Evolutionary conservation across 164 flowering plant species (phyloP).

Genomic region (Magnolia changhungtana): DNA sequence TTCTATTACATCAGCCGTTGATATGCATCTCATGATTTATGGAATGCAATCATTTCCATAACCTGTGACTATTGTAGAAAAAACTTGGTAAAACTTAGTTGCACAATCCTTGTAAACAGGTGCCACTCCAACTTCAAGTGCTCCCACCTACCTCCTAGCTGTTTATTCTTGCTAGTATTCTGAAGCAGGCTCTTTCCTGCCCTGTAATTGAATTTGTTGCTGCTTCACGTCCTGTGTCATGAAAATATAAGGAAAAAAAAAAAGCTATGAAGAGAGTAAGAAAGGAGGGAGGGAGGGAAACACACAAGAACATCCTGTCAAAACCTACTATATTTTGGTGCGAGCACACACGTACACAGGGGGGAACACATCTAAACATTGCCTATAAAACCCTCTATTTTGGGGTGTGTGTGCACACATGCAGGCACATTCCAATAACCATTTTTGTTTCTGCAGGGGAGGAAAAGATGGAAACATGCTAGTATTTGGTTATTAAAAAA

Average conservation of each 20-base stretch:
- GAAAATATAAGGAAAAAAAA: background rate
- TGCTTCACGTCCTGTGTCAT: background rate
- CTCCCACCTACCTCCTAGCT: background rate
- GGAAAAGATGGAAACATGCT: too few species aligned
- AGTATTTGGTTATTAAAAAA: too few species aligned
- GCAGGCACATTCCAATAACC: too few species aligned
- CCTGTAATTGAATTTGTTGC: background rate
- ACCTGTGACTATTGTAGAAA: too few species aligned
- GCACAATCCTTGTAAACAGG: too few species aligned
- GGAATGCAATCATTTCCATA: too few species aligned
- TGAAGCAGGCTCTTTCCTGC: background rate
- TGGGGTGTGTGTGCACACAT: too few species aligned
- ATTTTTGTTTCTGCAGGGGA: too few species aligned
- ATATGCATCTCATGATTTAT: background rate
- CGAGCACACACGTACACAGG: background rate
- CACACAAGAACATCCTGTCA: background rate
- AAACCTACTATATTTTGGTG: background rate
- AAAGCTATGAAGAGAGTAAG: too few species aligned
- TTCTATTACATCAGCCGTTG: background rate
- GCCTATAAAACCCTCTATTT: too few species aligned
- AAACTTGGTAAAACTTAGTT: too few species aligned
- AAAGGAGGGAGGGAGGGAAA: background rate
- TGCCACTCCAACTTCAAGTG: too few species aligned
- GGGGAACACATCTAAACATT: background rate
- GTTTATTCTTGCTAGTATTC: background rate